These are phyloP conservation scores for Fusarium tjaetaba DNA, from an alignment of 2,329 filamentous ascomycete species.

Conservation along the genomic window DNA sequence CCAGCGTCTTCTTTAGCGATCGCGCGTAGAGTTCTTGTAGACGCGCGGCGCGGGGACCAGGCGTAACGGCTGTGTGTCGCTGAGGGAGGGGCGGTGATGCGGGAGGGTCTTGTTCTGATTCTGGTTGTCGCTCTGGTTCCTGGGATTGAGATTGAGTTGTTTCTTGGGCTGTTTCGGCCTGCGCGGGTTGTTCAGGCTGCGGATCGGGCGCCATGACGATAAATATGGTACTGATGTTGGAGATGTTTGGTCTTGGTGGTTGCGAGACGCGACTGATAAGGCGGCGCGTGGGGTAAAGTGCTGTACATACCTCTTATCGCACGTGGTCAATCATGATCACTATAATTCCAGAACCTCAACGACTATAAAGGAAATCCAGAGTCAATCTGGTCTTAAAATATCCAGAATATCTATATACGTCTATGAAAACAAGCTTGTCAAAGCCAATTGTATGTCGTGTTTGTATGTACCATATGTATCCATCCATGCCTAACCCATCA, in stretches of 20 bases:
- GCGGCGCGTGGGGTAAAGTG: constrained; percentile 33
- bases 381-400: neutral
- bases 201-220: constrained; percentile 35
- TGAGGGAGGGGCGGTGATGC: constrained; percentile 53
- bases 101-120: constrained; percentile 26
- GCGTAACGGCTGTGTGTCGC: constrained; percentile 56
- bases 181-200: constrained; percentile 1
- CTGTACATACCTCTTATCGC: constrained; percentile 15
- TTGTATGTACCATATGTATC: constrained; percentile 13
- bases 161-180: neutral
- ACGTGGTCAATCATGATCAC: constrained; percentile 21
- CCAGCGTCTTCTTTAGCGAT: constrained; percentile 63
- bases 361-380: neutral
- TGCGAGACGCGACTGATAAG: constrained; percentile 37
- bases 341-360: neutral
- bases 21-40: constrained; percentile 64
- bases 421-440: constrained; percentile 32
- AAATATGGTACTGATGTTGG: neutral
- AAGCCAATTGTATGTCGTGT: constrained; percentile 15
- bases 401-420: constrained; percentile 12
- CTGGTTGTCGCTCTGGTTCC: constrained; percentile 12
- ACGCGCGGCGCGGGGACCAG: constrained; percentile 66
- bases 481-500: neutral
- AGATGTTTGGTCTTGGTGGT: constrained; percentile 15
- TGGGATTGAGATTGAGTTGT: constrained; percentile 2